These are phyloP conservation scores for Rosa lucieae DNA, from an alignment of 306 rosid genomes.

Conservation along the genomic window DNA sequence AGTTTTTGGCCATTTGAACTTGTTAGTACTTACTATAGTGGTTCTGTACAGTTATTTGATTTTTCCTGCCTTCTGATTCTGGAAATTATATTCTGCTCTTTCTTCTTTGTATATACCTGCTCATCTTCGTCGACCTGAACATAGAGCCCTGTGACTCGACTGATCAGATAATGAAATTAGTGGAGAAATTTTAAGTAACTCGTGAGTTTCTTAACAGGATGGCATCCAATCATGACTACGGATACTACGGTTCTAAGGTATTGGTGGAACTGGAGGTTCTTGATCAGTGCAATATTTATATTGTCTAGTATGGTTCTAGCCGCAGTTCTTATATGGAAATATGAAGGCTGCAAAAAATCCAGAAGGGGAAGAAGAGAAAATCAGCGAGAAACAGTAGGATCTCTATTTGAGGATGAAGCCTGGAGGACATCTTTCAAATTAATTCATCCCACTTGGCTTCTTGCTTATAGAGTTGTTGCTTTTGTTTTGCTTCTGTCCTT, in stretches of 20 bases:
- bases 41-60: background rate
- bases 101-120: background rate
- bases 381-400: conserved; percentile 38
- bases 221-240: conserved; percentile 55
- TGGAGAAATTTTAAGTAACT: conserved; percentile 19
- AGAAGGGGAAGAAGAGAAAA: conserved; percentile 42
- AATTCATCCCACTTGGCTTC: conserved; percentile 75
- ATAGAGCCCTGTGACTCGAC: conserved; percentile 6
- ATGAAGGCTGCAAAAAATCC: conserved; percentile 53
- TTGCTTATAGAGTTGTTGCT: conserved; percentile 61
- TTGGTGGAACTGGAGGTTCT: conserved; percentile 95
- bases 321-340: conserved; percentile 63
- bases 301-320: conserved; percentile 37
- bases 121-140: background rate
- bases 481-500: conserved; percentile 56
- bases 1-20: background rate
- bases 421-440: conserved; percentile 73
- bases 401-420: conserved; percentile 59
- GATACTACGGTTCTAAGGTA: conserved; percentile 60
- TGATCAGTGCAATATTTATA: conserved; percentile 52
- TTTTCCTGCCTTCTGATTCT: background rate
- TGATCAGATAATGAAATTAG: background rate
- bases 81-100: background rate
- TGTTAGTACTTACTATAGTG: background rate
- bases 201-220: conserved; percentile 62